Evolutionary conservation across 108 stramenopile genomes (phyloP).

Genomic region (Parietichytrium sp.): DNA sequence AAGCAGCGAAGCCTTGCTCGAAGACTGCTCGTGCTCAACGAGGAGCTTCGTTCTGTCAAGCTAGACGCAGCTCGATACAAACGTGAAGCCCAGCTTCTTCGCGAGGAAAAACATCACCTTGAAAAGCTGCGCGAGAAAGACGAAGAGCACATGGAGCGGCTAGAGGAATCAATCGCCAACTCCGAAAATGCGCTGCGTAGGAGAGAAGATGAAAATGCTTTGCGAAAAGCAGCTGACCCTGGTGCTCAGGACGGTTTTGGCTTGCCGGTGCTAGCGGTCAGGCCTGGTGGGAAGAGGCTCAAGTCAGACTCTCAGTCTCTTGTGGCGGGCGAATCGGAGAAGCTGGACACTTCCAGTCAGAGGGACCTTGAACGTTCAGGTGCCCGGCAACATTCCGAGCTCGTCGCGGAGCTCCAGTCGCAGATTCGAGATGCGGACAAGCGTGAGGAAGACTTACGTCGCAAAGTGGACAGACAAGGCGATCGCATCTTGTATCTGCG

Average conservation of each 20-base stretch:
- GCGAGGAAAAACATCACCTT: slow-evolving; percentile 47
- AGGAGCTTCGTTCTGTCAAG: slow-evolving; percentile 40
- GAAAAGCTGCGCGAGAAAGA: slow-evolving; percentile 11
- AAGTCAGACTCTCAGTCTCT: too few relatives aligned
- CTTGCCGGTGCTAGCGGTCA: neutral
- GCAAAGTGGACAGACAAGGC: neutral
- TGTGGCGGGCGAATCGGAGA: neutral
- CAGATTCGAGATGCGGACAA: neutral
- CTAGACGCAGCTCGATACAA: slow-evolving; percentile 34
- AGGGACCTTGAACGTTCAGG: too few relatives aligned
- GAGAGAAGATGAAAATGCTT: neutral
- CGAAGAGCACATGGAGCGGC: slow-evolving; percentile 37
- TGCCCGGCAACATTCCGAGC: too few relatives aligned
- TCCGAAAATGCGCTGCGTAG: slow-evolving; percentile 33
- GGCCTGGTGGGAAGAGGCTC: too few relatives aligned
- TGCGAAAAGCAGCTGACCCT: neutral
- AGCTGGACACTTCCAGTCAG: neutral
- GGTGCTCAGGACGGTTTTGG: neutral
- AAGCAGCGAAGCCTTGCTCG: slow-evolving; percentile 36
- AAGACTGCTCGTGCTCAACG: slow-evolving; percentile 40
- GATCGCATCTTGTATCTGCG: neutral
- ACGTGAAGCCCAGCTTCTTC: slow-evolving; percentile 40
- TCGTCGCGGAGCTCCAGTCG: neutral
- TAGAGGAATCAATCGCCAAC: slow-evolving; percentile 43
- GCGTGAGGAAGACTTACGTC: neutral